These are phyloP conservation scores for Diutina ranongensis DNA, from an alignment of 1,139 yeast species.

Conservation along the genomic window DNA sequence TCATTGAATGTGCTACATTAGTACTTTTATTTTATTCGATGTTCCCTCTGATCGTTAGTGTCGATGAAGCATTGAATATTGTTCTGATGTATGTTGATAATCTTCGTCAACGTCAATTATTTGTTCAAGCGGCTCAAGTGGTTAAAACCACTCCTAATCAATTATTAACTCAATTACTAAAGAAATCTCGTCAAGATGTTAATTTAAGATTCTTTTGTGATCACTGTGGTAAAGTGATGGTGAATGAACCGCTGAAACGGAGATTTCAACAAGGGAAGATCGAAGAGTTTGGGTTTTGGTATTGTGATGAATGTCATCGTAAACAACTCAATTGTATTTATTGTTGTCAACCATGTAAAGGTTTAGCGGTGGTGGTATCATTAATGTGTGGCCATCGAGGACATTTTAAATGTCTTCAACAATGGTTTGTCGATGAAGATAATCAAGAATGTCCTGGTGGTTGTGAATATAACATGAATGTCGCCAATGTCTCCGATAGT, in stretches of 20 bases:
- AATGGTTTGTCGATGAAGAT: conserved; percentile 62
- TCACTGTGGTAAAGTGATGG: conserved; percentile 49
- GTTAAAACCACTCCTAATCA: conserved; percentile 33
- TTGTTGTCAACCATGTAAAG: conserved; percentile 71
- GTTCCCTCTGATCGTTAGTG: not conserved
- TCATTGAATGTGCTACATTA: conserved; percentile 11
- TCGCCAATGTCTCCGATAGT: too few species aligned
- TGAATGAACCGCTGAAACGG: conserved; percentile 50
- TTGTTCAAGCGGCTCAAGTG: conserved; percentile 48
- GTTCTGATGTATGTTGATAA: conserved; percentile 45
- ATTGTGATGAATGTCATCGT: conserved; percentile 60
- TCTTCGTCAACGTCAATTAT: conserved; percentile 40
- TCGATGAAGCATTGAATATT: conserved; percentile 57
- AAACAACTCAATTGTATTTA: conserved; percentile 62
- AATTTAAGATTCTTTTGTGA: conserved; percentile 58
- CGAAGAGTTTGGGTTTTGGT: conserved; percentile 58
- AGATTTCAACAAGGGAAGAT: conserved; percentile 13
- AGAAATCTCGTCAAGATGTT: conserved; percentile 29
- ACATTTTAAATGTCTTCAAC: conserved; percentile 67
- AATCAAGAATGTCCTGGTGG: conserved; percentile 78
- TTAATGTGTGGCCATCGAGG: conserved; percentile 82
- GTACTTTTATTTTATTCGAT: not conserved
- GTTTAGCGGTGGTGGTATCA: conserved; percentile 52
- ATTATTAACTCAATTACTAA: conserved; percentile 31
- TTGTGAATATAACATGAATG: conserved; percentile 25